phyloP scores from a whole-genome alignment of 2,329 filamentous ascomycete genomes.

The Aspergillus transmontanensis region DNA sequence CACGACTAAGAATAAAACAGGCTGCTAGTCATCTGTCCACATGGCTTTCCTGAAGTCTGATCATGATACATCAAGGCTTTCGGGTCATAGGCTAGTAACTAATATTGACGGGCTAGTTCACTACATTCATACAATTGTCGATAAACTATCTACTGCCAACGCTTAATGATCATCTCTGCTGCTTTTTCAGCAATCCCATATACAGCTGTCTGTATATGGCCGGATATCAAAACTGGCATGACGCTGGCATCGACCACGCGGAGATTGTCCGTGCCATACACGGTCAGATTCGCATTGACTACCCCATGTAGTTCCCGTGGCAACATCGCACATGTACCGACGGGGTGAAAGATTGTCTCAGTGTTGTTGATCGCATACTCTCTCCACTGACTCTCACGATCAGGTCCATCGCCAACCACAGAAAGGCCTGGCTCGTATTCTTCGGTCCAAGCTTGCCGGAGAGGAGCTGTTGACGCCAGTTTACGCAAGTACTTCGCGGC shows the following conservation, averaged over 20 bases:
- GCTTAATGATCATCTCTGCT: neutral
- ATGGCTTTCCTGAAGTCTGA: neutral
- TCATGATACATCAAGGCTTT: neutral
- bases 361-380: neutral
- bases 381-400: neutral
- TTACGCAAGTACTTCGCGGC: neutral
- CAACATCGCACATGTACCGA: neutral
- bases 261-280: neutral
- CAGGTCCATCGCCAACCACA: neutral
- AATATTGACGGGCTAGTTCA: neutral
- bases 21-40: neutral
- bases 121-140: neutral
- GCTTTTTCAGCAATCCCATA: neutral
- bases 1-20: neutral
- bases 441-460: neutral
- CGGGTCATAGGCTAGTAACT: fast-evolving
- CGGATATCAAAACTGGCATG: neutral
- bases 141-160: neutral
- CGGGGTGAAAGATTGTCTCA: neutral
- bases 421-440: neutral
- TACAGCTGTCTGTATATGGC: neutral
- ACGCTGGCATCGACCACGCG: neutral
- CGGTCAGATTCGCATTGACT: neutral
- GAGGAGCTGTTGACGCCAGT: neutral
- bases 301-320: neutral